Evolutionary conservation across 2,329 filamentous ascomycete species (phyloP), one percentile per base, ranked within the genome.

Genomic region (Elsinoe arachidis): DNA sequence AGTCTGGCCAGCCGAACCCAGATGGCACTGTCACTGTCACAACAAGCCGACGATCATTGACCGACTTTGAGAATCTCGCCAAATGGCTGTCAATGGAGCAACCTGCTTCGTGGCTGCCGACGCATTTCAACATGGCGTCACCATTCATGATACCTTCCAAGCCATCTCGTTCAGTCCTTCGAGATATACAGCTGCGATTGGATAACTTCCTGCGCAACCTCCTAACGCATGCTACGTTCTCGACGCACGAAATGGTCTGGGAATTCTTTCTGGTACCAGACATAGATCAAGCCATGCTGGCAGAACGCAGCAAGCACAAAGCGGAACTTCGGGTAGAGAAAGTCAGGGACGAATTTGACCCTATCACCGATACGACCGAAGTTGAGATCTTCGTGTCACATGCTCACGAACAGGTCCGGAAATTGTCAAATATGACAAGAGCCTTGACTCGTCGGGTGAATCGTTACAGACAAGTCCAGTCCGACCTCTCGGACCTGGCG

Each of bases 181-280:
- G 90, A 61, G 90, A 97, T 65, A 86, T 91, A 54, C 95, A 99
- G 69, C 76, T 90, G 44, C 84, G 87, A 14, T 83, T 96, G 17
- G 90, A 99, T 71, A 86, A 84, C 63, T 96, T 97, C 65, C 75
- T 99, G 64, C 89, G 88, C 63, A 89, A 90, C 15, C 80, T 99
- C 61, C 79, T 99, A 23, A 79, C 82, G 7, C 93, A 99, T 67
- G 87, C 92, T 2, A 97, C 93, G 0, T 96, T 99, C 68, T 82
- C 90, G 0, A 96, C 89, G 0, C 95, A 99, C 67, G 93, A 99
- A 74, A 90, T 97, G 80, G 80, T 99, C 1, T 99, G 93, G 95
- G 93, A 99, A 66, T 99, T 99, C 73, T 96, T 99, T 72, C 80
- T 99, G 0, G 91, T 99, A 11, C 93, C 93, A 1, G 93, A 99